Conservation (phyloP, 257 asterid species). For the Cordia subcordata region DNA sequence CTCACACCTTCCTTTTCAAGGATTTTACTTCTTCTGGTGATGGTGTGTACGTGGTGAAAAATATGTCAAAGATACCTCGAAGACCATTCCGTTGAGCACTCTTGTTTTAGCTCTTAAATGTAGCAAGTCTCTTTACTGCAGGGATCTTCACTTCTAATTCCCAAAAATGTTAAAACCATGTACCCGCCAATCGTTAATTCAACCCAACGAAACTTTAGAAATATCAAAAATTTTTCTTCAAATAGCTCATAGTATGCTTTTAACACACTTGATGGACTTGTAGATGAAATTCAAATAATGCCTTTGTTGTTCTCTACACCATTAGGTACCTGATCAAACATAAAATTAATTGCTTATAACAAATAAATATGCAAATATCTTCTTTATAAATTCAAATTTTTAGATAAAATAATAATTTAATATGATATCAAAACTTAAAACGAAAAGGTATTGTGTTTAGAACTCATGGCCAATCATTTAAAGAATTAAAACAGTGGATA, state of each 20-base stretch:
- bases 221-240: conserved; percentile 40
- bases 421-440: too few relatives aligned
- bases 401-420: too few relatives aligned
- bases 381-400: too few relatives aligned
- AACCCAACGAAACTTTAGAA: conserved; percentile 45
- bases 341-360: too few relatives aligned
- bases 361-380: too few relatives aligned
- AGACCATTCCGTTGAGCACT: conserved; percentile 41
- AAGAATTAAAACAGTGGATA: too few relatives aligned
- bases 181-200: conserved; percentile 50
- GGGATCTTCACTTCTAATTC: conserved; percentile 43
- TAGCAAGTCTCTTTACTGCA: conserved; percentile 48
- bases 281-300: conserved; percentile 38
- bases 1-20: too few relatives aligned
- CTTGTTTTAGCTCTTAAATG: conserved; percentile 57
- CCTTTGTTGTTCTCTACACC: conserved; percentile 41
- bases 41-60: too few relatives aligned
- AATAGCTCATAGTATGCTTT: conserved; percentile 53
- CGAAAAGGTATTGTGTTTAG: too few relatives aligned
- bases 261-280: conserved; percentile 39
- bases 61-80: conserved; percentile 30
- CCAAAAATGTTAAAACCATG: conserved; percentile 64
- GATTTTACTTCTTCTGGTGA: too few relatives aligned
- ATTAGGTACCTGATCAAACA: conserved; percentile 31
- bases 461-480: too few relatives aligned